Conservation (phyloP, 2,329 filamentous ascomycete species). For the Aspergillus thermomutatus region DNA sequence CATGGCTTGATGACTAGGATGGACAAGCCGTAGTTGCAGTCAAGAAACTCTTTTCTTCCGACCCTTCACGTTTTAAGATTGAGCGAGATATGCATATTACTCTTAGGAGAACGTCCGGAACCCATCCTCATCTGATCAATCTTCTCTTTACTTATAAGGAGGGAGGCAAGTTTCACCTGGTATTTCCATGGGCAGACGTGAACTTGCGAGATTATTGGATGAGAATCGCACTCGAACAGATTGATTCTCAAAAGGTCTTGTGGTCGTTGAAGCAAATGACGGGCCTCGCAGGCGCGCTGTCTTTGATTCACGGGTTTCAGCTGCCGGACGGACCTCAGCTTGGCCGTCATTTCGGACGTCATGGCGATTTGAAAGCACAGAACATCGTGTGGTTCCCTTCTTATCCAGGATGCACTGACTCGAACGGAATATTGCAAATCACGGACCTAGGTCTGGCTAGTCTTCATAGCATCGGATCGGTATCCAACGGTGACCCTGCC, state of each 20-base stretch:
- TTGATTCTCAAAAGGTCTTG: conserved; percentile 11
- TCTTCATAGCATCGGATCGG: conserved; percentile 31
- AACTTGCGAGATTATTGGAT: conserved; percentile 28
- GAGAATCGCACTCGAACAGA: conserved; percentile 2
- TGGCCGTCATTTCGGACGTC: conserved; percentile 25
- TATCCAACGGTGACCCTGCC: conserved; percentile 21
- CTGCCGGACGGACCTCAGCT: background rate
- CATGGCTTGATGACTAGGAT: background rate
- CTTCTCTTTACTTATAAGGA: conserved; percentile 26
- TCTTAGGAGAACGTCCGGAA: background rate
- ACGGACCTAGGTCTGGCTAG: conserved; percentile 34
- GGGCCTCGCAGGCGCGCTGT: conserved; percentile 23
- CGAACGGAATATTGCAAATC: conserved; percentile 24
- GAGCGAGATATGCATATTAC: background rate
- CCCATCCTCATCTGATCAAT: conserved; percentile 22
- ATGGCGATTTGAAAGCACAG: conserved; percentile 36
- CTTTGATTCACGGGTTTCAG: conserved; percentile 21
- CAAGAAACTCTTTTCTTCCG: background rate
- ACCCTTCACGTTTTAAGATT: background rate
- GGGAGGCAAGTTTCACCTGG: conserved; percentile 20
- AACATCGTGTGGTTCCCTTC: conserved; percentile 34
- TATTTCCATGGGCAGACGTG: conserved; percentile 26
- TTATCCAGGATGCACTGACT: background rate
- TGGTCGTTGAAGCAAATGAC: conserved; percentile 29
- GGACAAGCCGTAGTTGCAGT: conserved; percentile 1